Evolutionary conservation across 2,329 filamentous ascomycete genomes (phyloP), one percentile per base, ranked within the genome.

Genomic region (Aureobasidium sp.): DNA sequence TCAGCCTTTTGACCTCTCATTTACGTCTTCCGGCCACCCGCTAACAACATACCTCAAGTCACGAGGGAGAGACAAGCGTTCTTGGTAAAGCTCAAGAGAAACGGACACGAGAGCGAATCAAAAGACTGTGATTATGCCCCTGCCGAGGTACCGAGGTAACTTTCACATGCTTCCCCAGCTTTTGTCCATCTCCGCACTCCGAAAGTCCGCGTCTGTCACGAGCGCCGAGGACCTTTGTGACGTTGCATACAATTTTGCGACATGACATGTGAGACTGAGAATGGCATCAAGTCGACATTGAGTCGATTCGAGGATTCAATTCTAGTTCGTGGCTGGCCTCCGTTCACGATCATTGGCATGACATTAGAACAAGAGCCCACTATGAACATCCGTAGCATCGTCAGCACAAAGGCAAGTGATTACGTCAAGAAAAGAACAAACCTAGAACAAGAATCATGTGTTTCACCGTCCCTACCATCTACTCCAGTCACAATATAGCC

Each of bases 41-140:
- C 29, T n/a, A 48, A 39, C 43, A 59, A 39, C 55, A 48, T 59
- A 59, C 55, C 55, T 12, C 39, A 37, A 37, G 55, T 59, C 55
- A 59, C 55, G 55, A 47, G 41, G 20, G 55, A 17, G 26, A 48
- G 32, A 47, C 20, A 10, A 10, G 20, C 41, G 5, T 29, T 48
- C 24, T 39, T 37, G 43, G 55, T 12, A 15, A 48, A 47, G 43
- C 20, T 47, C 55, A 39, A 12, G 13, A 8, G 15, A 27, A 59
- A 59, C 55, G 29, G 43, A 47, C 55, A 47, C 20, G 43, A 48
- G 55, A 43, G 55, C 55, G 55, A 59, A 59, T 59, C 55, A 59
- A 29, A 59, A 17, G 43, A 3, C 43, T 27, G 20, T 20, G 13
- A 48, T 59, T 57, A 36, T 43, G 20, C 26, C n/a, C 36, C 15